A percentile compares a stretch with the other conserved stretches of the same genome.
Conservation (phyloP, 2,329 filamentous ascomycete species). For the Talaromyces sp. region DNA sequence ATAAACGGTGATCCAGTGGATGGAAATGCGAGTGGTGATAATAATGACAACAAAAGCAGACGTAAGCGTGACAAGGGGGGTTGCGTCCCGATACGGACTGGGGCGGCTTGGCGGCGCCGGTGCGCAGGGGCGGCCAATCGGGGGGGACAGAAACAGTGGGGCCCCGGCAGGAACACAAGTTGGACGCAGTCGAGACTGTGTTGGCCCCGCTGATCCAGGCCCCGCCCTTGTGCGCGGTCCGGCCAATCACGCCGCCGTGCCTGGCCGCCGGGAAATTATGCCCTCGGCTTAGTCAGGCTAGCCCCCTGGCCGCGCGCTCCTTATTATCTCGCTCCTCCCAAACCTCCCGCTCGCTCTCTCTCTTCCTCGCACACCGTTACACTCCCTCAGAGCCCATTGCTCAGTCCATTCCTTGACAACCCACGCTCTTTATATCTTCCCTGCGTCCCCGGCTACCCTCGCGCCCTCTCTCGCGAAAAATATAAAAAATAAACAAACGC, state of each 20-base stretch:
- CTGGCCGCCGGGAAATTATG: conserved; percentile 2
- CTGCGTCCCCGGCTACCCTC: background rate
- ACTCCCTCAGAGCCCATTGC: conserved; percentile 9
- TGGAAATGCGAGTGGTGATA: background rate
- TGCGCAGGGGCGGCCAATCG: background rate
- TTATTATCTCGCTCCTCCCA: conserved; percentile 2
- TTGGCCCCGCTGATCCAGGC: background rate
- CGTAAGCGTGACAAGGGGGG: background rate
- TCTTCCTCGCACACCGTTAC: background rate
- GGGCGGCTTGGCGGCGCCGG: background rate
- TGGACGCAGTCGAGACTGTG: background rate
- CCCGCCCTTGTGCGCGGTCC: background rate
- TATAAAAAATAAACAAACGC: background rate
- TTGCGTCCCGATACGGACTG: conserved; percentile 1
- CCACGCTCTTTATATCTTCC: conserved; percentile 10
- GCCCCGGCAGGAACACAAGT: background rate
- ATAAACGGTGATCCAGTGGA: no score
- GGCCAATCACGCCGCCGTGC: conserved; percentile 8
- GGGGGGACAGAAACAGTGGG: no score
- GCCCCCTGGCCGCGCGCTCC: conserved; percentile 3
- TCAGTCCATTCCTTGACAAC: conserved; percentile 12
- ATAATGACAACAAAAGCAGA: background rate
- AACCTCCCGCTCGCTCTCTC: conserved; percentile 2
- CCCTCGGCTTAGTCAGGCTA: background rate
- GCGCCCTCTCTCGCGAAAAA: background rate